Conservation (phyloP, 441 rosid species). For the Populus hybrid region DNA sequence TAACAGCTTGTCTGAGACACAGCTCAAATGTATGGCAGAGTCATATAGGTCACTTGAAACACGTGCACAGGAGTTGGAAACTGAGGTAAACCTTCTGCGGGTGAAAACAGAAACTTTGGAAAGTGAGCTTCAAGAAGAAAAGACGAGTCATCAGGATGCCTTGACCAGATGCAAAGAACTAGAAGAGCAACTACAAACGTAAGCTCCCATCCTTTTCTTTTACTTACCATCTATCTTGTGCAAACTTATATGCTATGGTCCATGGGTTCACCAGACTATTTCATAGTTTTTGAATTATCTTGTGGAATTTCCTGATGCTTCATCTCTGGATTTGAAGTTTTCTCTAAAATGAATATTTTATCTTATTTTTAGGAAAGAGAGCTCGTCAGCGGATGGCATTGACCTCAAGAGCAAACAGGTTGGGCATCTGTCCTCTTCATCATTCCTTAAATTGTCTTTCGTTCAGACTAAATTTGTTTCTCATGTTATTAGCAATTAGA, state of each 20-base stretch:
- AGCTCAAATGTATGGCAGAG: conserved; percentile 94
- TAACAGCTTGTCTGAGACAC: conserved; percentile 81
- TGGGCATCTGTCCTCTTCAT: conserved; percentile 12
- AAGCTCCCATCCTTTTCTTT: conserved; percentile 15
- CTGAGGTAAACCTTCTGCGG: conserved; percentile 61
- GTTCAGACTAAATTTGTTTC: neutral
- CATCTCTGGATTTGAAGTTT: neutral
- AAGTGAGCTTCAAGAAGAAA: conserved; percentile 68
- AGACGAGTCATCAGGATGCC: conserved; percentile 49
- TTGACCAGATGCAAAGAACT: conserved; percentile 69
- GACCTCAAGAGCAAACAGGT: conserved; percentile 72
- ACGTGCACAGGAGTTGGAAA: conserved; percentile 63
- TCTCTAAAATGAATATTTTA: conserved; percentile 6
- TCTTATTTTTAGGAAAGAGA: conserved; percentile 40
- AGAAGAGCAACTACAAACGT: conserved; percentile 73
- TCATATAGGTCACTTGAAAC: conserved; percentile 84
- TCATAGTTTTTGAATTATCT: neutral
- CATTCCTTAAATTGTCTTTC: neutral
- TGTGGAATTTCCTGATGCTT: conserved; percentile 1
- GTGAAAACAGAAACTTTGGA: conserved; percentile 49
- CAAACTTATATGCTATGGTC: neutral
- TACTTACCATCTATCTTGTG: neutral
- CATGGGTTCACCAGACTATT: no score
- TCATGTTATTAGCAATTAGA: neutral
- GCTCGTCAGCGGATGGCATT: conserved; percentile 40